A percentile compares a stretch with the other conserved stretches of the same genome.
Conservation (phyloP, 2,329 filamentous ascomycete genomes). For the Endoconidiophora laricicola region DNA sequence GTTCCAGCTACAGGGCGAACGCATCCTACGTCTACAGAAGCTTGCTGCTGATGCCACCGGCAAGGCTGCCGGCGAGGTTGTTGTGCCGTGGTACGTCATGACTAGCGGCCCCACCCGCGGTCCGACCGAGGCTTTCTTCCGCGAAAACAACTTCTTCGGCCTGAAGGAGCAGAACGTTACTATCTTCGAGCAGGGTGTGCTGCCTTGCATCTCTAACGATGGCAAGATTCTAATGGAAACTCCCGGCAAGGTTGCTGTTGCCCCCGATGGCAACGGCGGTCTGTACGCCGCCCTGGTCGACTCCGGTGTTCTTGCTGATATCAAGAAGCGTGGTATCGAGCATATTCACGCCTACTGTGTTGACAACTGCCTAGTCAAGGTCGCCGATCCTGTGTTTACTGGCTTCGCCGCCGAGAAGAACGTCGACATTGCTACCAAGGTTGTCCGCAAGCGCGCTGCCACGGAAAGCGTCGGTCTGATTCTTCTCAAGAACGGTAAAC, state of each 20-base stretch:
- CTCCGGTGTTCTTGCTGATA: conserved; percentile 67
- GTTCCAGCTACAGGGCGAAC: conserved; percentile 94
- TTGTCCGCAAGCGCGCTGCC: conserved; percentile 94
- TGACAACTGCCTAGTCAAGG: conserved; percentile 97
- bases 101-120: conserved; percentile 85
- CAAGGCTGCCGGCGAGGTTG: conserved; percentile 28
- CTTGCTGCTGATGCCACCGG: conserved; percentile 57
- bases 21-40: conserved; percentile 72
- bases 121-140: conserved; percentile 87
- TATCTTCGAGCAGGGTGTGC: conserved; percentile 91
- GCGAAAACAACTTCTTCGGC: conserved; percentile 81
- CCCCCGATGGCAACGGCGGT: conserved; percentile 92
- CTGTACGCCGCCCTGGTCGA: conserved; percentile 83
- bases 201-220: conserved; percentile 93
- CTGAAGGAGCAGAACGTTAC: conserved; percentile 69
- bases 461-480: conserved; percentile 94
- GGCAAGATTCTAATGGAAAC: conserved; percentile 90
- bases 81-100: conserved; percentile 98
- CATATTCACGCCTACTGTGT: conserved; percentile 98
- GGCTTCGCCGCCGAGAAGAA: conserved; percentile 78
- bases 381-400: conserved; percentile 92
- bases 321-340: conserved; percentile 75
- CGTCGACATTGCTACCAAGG: conserved; percentile 95
- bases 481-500: conserved; percentile 84
- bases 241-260: conserved; percentile 83